These are phyloP conservation scores for Kluyveromyces dobzhanskii DNA, from an alignment of 805 yeast species.

Conservation along the genomic window DNA sequence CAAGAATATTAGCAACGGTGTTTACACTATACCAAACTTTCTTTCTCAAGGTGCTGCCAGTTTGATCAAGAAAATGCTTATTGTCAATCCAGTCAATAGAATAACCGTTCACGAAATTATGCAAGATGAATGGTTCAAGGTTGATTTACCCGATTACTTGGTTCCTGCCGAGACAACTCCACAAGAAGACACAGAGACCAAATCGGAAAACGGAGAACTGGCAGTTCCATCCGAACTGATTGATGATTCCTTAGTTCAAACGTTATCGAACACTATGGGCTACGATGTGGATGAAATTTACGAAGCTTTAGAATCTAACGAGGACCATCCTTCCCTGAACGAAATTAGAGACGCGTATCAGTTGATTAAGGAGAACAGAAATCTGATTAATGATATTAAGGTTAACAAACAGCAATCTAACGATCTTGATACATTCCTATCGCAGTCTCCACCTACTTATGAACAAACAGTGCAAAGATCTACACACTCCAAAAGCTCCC, in stretches of 20 bases:
- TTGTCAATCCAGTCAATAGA: constrained; percentile 89
- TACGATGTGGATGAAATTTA: constrained; percentile 77
- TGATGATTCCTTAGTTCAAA: constrained; percentile 68
- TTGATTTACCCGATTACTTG: constrained; percentile 71
- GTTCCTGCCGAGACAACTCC: constrained; percentile 36
- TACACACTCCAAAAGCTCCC: constrained; percentile 4
- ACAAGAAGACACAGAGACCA: constrained; percentile 14
- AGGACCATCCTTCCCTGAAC: constrained; percentile 44
- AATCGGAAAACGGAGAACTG: constrained; percentile 7
- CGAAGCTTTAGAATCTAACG: constrained; percentile 49
- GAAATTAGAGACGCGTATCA: constrained; percentile 84
- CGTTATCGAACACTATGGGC: constrained; percentile 78
- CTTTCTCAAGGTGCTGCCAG: constrained; percentile 79
- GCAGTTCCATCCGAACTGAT: constrained; percentile 32
- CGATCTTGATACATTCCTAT: constrained; percentile 48
- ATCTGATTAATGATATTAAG: constrained; percentile 59
- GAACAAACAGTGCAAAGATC: constrained; percentile 14
- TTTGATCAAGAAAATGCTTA: constrained; percentile 79
- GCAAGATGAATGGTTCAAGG: constrained; percentile 91
- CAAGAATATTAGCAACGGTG: constrained; percentile 88
- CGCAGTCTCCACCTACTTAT: constrained; percentile 53
- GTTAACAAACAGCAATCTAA: constrained; percentile 34
- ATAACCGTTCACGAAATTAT: constrained; percentile 87
- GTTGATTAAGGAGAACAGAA: constrained; percentile 70
- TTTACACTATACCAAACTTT: constrained; percentile 82